These are phyloP conservation scores for Botryobasidium botryosum DNA, from an alignment of 768 basidiomycete genomes.

Conservation along the genomic window DNA sequence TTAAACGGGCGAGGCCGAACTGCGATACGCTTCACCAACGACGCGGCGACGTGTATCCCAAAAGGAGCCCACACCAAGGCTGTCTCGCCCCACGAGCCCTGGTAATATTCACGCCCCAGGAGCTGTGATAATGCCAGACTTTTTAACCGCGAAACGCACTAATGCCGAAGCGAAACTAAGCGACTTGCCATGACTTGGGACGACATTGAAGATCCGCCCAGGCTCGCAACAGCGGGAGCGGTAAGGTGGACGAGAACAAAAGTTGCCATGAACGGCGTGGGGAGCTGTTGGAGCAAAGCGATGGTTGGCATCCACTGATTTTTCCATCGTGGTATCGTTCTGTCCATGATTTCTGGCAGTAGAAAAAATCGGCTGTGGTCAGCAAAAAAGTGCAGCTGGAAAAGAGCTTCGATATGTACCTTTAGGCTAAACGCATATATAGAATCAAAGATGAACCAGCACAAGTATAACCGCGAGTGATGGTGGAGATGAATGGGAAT, in stretches of 20 bases:
- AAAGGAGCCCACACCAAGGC: slow-evolving; percentile 53
- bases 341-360: too few species aligned
- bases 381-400: too few species aligned
- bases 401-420: too few species aligned
- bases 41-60: slow-evolving; percentile 42
- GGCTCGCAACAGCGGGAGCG: slow-evolving; percentile 50
- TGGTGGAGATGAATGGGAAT: too few species aligned
- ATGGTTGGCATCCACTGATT: too few species aligned
- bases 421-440: too few species aligned
- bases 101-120: slow-evolving; percentile 75
- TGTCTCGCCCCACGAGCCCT: slow-evolving; percentile 46
- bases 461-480: too few species aligned
- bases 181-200: slow-evolving; percentile 60
- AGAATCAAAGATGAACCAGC: too few species aligned
- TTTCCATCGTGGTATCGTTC: too few species aligned
- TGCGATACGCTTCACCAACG: slow-evolving; percentile 42
- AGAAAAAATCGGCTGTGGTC: too few species aligned
- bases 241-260: slow-evolving; percentile 69
- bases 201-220: slow-evolving; percentile 50
- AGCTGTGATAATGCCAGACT: slow-evolving; percentile 29
- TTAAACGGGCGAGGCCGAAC: slow-evolving; percentile 23
- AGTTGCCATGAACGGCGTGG: slow-evolving; percentile 58
- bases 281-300: slow-evolving; percentile 28
- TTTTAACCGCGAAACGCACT: background rate
- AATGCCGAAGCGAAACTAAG: background rate